Conservation (phyloP, 257 asterid genomes). For the Voacanga thouarsii region DNA sequence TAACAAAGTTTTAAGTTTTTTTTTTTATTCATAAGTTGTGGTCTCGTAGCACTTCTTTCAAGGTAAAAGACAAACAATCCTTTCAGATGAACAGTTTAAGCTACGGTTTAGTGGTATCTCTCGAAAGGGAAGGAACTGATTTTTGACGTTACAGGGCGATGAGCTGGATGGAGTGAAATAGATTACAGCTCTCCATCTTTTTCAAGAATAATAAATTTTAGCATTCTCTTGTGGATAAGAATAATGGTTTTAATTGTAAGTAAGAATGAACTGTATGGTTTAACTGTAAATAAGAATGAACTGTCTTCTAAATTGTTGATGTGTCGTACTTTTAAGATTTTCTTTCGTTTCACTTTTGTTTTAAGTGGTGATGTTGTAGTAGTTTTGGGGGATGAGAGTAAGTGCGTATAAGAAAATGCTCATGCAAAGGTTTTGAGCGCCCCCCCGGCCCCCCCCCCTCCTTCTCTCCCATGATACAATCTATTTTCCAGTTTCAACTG, state of each 20-base stretch:
- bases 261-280: background rate
- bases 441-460: too few relatives aligned
- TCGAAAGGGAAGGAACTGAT: background rate
- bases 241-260: background rate
- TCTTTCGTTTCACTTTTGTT: background rate
- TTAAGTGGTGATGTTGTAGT: background rate
- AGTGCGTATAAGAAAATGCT: too few relatives aligned
- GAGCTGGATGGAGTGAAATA: background rate
- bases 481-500: background rate
- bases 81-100: background rate
- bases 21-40: background rate
- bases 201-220: background rate
- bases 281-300: background rate
- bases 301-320: background rate
- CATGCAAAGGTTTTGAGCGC: background rate
- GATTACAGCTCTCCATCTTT: background rate
- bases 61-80: conserved; percentile 3
- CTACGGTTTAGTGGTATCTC: background rate
- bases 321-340: background rate
- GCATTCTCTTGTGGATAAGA: background rate
- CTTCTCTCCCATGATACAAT: background rate
- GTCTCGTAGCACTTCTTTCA: background rate
- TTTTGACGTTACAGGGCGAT: background rate
- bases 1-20: background rate
- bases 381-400: background rate